Conservation (phyloP, 2,329 filamentous ascomycete species). For the Sclerotinia trifoliorum region DNA sequence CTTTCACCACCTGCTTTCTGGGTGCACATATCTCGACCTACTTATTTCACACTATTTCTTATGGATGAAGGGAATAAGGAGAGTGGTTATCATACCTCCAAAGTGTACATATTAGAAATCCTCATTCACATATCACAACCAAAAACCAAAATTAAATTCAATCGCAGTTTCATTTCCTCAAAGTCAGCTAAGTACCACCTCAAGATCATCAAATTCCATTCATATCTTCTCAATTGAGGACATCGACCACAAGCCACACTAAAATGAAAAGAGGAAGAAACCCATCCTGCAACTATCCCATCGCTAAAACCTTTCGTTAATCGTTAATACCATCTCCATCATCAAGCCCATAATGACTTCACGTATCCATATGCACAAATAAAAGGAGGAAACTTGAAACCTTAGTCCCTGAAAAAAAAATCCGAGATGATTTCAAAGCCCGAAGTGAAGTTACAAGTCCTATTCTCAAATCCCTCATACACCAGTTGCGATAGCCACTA, state of each 20-base stretch:
- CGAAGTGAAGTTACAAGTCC: constrained; percentile 29
- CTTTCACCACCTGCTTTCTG: too few species aligned
- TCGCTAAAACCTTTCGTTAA: not conserved
- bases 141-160: not conserved
- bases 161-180: not conserved
- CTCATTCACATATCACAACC: not conserved
- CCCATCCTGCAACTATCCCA: not conserved
- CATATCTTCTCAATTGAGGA: not conserved
- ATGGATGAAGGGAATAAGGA: too few species aligned
- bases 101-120: not conserved
- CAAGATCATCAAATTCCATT: not conserved
- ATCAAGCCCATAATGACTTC: constrained; percentile 11
- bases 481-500: constrained; percentile 2
- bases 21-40: too few species aligned
- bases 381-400: constrained; percentile 3
- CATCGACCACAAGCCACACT: not conserved
- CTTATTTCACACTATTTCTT: too few species aligned
- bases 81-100: too few species aligned
- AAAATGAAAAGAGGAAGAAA: not conserved
- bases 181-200: not conserved
- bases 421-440: constrained; percentile 21
- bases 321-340: not conserved
- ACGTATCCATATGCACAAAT: not conserved
- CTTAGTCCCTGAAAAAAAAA: not conserved
- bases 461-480: constrained; percentile 11